Base-by-base conservation (phyloP, 176 grass and related monocot species). In the Oryza glaberrima region DNA sequence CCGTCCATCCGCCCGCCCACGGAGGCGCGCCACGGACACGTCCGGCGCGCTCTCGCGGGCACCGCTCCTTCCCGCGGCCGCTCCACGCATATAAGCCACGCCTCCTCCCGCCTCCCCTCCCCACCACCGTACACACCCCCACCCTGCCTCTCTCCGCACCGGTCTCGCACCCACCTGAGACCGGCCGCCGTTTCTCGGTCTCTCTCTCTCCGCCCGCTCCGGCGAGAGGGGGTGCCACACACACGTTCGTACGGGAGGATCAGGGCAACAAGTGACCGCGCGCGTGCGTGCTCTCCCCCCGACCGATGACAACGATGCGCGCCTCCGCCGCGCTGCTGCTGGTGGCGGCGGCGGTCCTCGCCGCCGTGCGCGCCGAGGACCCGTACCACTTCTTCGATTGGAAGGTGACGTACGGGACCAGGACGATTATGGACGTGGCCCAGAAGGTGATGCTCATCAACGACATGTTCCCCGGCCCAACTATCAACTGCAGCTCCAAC, bases 401-500 rank as follows among this genome's bases (percentile, higher is more conserved):
- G 93, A 95, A 94, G 65, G 93, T 98, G 64, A 90, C 91, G 6
- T 98, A 92, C 69, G 96, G 96, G 73, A 98, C 87, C 16, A 90
- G 76, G 78, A 64, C 89, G 28, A 88, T 88, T 2, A 20, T 93
- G 47, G 96, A 89, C 35, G 76, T 88, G 28, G 83, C 89, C 22
- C 87, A 94, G 81, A 81, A 86, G 79, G 81, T 85, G 46, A 88
- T 98, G 87, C 89, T 98, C 85, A 98, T 98, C 91, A 92, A 98
- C 73, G 87, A 77, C 69, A 7, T 65, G 74, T 98, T 98, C 72
- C 96, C 96, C 3, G 93, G 96, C 3, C 96, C 96, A 0, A 90
- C 89, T 60, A 98, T 98, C 91, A 98, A 98, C 89, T 95, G 86
- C 91, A 92, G 76, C 12, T 88, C 89, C 64, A 98, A 98, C 89